A percentile compares a stretch with the other conserved stretches of the same genome.
Evolutionary conservation across 179 eudicot genomes (phyloP).

Genomic region (Drosera spatulata): DNA sequence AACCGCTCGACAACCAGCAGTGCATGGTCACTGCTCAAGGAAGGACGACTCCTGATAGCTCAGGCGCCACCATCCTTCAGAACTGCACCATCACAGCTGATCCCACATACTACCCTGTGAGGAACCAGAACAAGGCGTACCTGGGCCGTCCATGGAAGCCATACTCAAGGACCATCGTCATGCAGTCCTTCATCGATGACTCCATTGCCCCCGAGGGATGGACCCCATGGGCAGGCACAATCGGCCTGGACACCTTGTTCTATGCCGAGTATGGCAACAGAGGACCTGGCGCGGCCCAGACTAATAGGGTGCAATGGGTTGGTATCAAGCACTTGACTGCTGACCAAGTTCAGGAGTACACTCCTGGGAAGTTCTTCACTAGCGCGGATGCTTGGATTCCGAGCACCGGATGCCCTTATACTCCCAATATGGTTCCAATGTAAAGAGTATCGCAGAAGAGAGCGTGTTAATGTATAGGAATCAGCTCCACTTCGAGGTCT

Average conservation of each 20-base stretch:
- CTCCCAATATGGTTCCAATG: background rate
- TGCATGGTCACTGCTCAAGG: slow-evolving; percentile 28
- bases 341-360: background rate
- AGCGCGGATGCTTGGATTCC: slow-evolving; percentile 29
- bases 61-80: slow-evolving; percentile 12
- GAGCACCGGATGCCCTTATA: slow-evolving; percentile 1
- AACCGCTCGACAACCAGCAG: slow-evolving; percentile 12
- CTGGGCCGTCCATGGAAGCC: slow-evolving; percentile 13
- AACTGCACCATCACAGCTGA: slow-evolving; percentile 10
- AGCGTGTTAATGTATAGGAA: too few species aligned
- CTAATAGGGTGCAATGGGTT: slow-evolving; percentile 6
- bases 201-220: slow-evolving; percentile 8
- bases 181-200: slow-evolving; percentile 5
- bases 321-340: slow-evolving; percentile 10
- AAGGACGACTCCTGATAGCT: slow-evolving; percentile 2
- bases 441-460: background rate
- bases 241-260: slow-evolving; percentile 2
- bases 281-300: slow-evolving; percentile 5
- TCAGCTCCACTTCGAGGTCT: too few species aligned
- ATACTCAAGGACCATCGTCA: slow-evolving; percentile 9
- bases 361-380: slow-evolving; percentile 2
- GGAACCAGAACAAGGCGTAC: slow-evolving; percentile 8
- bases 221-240: slow-evolving; percentile 5
- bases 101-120: background rate
- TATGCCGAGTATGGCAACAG: slow-evolving; percentile 13